Evolutionary conservation across 805 yeast genomes (phyloP), one percentile per base, ranked within the genome.

Genomic region (Cyberlindnera japonica): DNA sequence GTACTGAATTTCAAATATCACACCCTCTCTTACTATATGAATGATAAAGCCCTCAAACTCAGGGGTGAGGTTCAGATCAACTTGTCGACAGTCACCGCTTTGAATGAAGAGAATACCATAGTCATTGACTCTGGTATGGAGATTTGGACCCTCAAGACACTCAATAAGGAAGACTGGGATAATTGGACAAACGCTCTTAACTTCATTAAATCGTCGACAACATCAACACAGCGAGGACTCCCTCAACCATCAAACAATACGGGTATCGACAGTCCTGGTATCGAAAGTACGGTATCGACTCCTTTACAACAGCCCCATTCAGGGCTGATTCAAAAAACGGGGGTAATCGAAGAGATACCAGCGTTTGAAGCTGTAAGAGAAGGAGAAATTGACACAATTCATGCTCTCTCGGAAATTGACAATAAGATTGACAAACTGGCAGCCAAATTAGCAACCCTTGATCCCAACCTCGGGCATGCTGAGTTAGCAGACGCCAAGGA

Each of bases 61-160:
- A 73, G 98, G 41, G 99, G 99, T 41, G 89, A 87, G 55, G 88
- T 93, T 87, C 95, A 91, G 26, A 78, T 93, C 35, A 78, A 75
- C 38, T 73, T 83, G 35, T 80, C 95, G 3, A 84, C 84, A n/a
- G 79, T 93, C 2, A 77, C 90, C 41, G 95, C 95, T 0, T 82
- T 82, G 52, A 70, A 77, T 19, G 74, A 75, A 42, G 75, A 77
- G 18, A 65, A 76, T 38, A 82, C 85, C 53, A 79, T 93, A 31
- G 79, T 83, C 33, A 74, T 93, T 43, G 97, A 93, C 59, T 88
- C 97, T 0, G 98, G 98, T 3, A 81, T 91, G 79, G 98, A 91
- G 59, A 80, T 85, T 9, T 91, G 98, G 98, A 79, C 78, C 27
- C 68, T 91, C 45, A 86, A 84, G 53, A 85, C 97, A 0, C 64